A percentile compares a stretch with the other conserved stretches of the same genome.
Conservation (phyloP, 2,329 filamentous ascomycete genomes). For the Fusarium graminum region DNA sequence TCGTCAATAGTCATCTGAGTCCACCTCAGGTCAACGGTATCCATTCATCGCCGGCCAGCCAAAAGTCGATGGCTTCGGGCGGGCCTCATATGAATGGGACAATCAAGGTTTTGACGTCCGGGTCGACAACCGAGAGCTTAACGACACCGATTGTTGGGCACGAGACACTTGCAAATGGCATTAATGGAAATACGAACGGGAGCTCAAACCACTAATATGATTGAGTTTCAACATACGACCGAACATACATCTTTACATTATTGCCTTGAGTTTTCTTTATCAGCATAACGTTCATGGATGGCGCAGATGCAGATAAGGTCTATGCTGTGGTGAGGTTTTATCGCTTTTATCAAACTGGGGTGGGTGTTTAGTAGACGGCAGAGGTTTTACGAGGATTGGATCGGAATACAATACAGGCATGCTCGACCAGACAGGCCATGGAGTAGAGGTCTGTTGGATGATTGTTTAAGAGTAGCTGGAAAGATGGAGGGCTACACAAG, state of each 20-base stretch:
- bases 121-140: slow-evolving; percentile 38
- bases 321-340: slow-evolving; percentile 38
- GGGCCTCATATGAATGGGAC: slow-evolving; percentile 52
- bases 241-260: slow-evolving; percentile 40
- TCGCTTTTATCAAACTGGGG: slow-evolving; percentile 38
- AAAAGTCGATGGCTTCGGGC: slow-evolving; percentile 48
- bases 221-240: slow-evolving; percentile 18
- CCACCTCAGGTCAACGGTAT: slow-evolving; percentile 62
- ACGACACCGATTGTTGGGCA: slow-evolving; percentile 34
- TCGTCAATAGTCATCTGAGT: slow-evolving; percentile 62
- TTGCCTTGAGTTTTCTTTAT: slow-evolving; percentile 47
- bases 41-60: slow-evolving; percentile 61
- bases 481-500: slow-evolving; percentile 13
- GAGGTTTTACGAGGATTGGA: slow-evolving; percentile 34
- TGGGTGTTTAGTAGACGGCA: slow-evolving; percentile 21
- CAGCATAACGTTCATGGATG: slow-evolving; percentile 47
- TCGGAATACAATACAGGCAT: slow-evolving; percentile 39
- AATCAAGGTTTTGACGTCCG: slow-evolving; percentile 39
- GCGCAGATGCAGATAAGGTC: slow-evolving; percentile 43
- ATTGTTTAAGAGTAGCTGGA: slow-evolving; percentile 30
- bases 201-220: slow-evolving; percentile 24
- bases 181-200: slow-evolving; percentile 46
- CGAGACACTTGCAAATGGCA: slow-evolving; percentile 50
- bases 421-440: slow-evolving; percentile 23
- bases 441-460: slow-evolving; percentile 41